These are phyloP conservation scores for Talaromyces amestolkiae DNA, from an alignment of 2,329 filamentous ascomycete genomes.

Conservation along the genomic window DNA sequence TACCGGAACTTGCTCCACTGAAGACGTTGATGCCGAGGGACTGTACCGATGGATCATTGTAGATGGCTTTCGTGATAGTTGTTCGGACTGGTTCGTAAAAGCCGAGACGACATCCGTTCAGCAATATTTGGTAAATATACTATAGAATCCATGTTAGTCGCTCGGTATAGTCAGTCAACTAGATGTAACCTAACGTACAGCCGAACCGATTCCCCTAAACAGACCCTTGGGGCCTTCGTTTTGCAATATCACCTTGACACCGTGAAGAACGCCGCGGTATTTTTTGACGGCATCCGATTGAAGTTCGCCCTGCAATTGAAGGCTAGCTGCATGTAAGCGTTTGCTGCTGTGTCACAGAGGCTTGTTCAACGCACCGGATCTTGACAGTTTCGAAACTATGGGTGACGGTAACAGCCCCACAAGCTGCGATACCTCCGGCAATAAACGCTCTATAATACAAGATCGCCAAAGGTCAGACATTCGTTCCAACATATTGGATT, in stretches of 20 bases:
- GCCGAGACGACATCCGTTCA: slow-evolving; percentile 93
- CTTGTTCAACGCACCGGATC: slow-evolving; percentile 67
- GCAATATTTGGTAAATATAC: slow-evolving; percentile 93
- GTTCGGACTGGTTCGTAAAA: slow-evolving; percentile 95
- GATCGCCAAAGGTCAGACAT: not conserved
- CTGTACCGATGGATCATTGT: slow-evolving; percentile 71
- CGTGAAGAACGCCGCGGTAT: slow-evolving; percentile 89
- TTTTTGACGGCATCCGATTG: slow-evolving; percentile 80
- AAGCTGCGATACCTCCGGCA: slow-evolving; percentile 92
- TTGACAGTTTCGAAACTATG: slow-evolving; percentile 99
- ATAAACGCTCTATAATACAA: slow-evolving; percentile 69
- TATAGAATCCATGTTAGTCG: slow-evolving; percentile 26
- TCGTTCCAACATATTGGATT: not conserved
- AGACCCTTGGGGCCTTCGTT: slow-evolving; percentile 86
- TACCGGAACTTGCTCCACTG: slow-evolving; percentile 81
- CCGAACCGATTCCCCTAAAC: slow-evolving; percentile 84
- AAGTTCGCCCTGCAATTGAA: slow-evolving; percentile 95
- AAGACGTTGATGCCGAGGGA: slow-evolving; percentile 90
- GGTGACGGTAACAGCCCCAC: slow-evolving; percentile 93
- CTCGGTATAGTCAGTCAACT: slow-evolving; percentile 2
- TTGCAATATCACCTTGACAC: slow-evolving; percentile 80
- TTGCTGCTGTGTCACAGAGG: not conserved
- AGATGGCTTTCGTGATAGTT: slow-evolving; percentile 65
- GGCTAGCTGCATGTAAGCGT: slow-evolving; percentile 49
- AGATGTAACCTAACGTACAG: slow-evolving; percentile 47